Evolutionary conservation across 2,329 filamentous ascomycete genomes (phyloP), one percentile per base, ranked within the genome.

Genomic region (Hypoxylon rubiginosum): DNA sequence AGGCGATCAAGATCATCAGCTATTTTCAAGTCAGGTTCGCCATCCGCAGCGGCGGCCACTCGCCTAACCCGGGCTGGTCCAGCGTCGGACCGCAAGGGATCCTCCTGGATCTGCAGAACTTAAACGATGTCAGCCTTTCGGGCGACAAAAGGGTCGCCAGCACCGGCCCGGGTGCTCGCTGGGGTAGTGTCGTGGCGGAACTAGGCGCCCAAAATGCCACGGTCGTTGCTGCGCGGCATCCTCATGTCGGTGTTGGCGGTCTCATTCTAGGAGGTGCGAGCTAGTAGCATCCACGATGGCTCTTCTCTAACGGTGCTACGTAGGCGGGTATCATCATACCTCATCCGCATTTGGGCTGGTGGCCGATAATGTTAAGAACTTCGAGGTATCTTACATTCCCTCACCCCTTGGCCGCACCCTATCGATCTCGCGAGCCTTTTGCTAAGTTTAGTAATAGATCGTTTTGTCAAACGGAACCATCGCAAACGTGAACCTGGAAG

Each of bases 391-490:
- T 45, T n/a, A 54, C 19, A 39, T 4, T 24, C 39, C 46, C 28
- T 30, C 28, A 49, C 28, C 9, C 15, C 28, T 34, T 45, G 7
- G 21, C 19, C 15, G 4, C 21, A 32, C 4, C n/a, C n/a, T 46
- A n/a, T 9, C 17, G 21, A 24, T 34, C 6, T 30, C 28, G 10
- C 15, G 1, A 7, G 11, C 26, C 11, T 15, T 2, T 19, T 43
- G 13, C 46, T 64, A 13, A 60, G 15, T 59, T 4, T 15, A 10
- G 8, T 3, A 13, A 19, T 28, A 84, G 71, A 75, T 86, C 34
- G 83, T 86, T 1, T 77, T 85, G 1, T 79, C 80, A 0, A 71
- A 79, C 48, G 83, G 84, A 1, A 58, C 64, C 1, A 76, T 86
- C 36, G 72, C 83, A 13, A 78, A 80, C 11, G 82, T 80, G 13